Percentiles rank a stretch among this genome's conserved stretches.
Conservation (phyloP, 1,284 basidiomycete species). For the Austroboletus rostrupii region DNA sequence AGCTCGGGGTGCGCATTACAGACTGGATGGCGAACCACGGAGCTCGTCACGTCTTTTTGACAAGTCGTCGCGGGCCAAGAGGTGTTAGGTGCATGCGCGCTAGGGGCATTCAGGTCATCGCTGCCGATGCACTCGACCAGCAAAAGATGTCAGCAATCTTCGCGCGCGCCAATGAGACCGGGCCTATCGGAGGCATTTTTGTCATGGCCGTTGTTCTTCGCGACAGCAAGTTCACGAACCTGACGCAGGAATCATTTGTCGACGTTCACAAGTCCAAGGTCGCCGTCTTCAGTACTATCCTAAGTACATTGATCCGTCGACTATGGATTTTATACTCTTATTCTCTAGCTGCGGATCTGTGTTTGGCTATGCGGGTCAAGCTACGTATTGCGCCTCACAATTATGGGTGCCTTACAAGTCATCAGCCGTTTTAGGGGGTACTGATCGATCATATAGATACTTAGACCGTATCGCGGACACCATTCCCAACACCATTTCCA, state of each 20-base stretch:
- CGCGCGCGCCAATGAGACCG: slow-evolving; percentile 14
- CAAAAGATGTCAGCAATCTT: slow-evolving; percentile 12
- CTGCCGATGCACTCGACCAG: slow-evolving; percentile 21
- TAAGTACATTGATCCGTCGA: slow-evolving; percentile 22
- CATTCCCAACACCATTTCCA: slow-evolving; percentile 29
- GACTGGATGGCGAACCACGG: slow-evolving; percentile 30
- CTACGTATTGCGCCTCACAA: slow-evolving; percentile 30
- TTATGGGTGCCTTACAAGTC: slow-evolving; percentile 14
- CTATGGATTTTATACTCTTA: slow-evolving; percentile 30
- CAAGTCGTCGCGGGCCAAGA: slow-evolving; percentile 28
- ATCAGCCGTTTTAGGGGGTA: not conserved
- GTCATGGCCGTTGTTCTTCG: slow-evolving; percentile 34
- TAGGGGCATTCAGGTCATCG: slow-evolving; percentile 20
- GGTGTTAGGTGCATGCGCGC: slow-evolving; percentile 22
- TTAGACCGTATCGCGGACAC: slow-evolving; percentile 27
- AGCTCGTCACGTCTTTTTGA: slow-evolving; percentile 30
- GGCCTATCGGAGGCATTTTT: slow-evolving; percentile 27
- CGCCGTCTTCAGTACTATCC: slow-evolving; percentile 23
- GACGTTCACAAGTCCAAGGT: slow-evolving; percentile 32
- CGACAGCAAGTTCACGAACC: slow-evolving; percentile 29
- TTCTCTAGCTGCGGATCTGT: slow-evolving; percentile 32
- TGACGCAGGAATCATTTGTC: slow-evolving; percentile 31
- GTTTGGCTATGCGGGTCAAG: slow-evolving; percentile 33
- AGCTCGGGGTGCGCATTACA: slow-evolving; percentile 31
- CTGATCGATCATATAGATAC: slow-evolving; percentile 18